These are phyloP conservation scores for Lasiodiplodia hormozganensis DNA, from an alignment of 2,329 filamentous ascomycete genomes.

Conservation along the genomic window DNA sequence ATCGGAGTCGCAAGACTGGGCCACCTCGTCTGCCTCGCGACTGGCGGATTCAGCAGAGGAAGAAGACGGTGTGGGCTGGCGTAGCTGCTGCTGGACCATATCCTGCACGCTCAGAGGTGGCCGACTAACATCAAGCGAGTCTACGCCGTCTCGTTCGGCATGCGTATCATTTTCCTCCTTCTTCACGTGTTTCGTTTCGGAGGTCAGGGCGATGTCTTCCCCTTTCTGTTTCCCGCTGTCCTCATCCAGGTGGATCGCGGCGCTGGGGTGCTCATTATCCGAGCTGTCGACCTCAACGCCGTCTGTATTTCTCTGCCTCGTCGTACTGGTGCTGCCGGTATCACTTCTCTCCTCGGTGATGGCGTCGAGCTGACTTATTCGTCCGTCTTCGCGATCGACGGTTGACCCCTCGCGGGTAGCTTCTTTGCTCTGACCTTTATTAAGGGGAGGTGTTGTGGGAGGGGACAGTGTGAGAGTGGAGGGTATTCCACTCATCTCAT, in stretches of 20 bases:
- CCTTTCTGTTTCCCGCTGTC: too few relatives aligned
- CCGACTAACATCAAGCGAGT: too few relatives aligned
- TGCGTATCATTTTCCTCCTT: background rate
- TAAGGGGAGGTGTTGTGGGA: too few relatives aligned
- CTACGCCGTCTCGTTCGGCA: too few relatives aligned
- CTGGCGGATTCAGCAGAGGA: background rate
- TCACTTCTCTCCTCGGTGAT: background rate
- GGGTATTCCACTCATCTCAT: too few relatives aligned
- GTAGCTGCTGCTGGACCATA: background rate
- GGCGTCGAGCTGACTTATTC: background rate
- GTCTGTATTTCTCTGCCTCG: background rate
- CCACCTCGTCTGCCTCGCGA: too few relatives aligned
- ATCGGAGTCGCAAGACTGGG: too few relatives aligned
- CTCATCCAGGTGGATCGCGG: background rate
- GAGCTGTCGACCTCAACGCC: background rate
- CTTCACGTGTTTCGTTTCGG: background rate
- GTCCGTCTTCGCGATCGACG: background rate
- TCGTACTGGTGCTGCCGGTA: background rate
- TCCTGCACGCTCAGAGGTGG: background rate
- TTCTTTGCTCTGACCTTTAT: too few relatives aligned
- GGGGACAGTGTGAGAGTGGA: too few relatives aligned
- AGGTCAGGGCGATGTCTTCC: background rate
- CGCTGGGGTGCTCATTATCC: background rate
- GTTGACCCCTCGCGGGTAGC: background rate
- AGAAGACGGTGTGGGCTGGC: background rate